Conservation (phyloP, 2,329 filamentous ascomycete genomes). For the Fusarium setosum region DNA sequence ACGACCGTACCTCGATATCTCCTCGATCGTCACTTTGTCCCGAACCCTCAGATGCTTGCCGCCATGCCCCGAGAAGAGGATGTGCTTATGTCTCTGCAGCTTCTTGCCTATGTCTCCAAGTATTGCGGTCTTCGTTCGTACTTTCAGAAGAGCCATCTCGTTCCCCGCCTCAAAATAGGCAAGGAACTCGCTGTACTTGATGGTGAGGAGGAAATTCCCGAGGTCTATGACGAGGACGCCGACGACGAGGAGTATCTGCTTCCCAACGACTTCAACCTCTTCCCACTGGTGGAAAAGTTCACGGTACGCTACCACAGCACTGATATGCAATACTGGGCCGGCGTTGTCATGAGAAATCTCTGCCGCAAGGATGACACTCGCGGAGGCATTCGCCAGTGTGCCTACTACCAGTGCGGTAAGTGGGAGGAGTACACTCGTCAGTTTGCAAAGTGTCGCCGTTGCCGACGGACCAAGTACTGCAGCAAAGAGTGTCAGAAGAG, state of each 20-base stretch:
- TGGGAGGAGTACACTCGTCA: slow-evolving; percentile 98
- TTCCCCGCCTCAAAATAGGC: slow-evolving; percentile 90
- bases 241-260: slow-evolving; percentile 89
- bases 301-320: slow-evolving; percentile 94
- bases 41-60: slow-evolving; percentile 80
- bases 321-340: slow-evolving; percentile 99
- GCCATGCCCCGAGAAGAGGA: slow-evolving; percentile 98
- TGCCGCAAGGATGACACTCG: slow-evolving; percentile 97
- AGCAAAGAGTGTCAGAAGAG: slow-evolving; percentile 99
- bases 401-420: slow-evolving; percentile 97
- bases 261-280: slow-evolving; percentile 97
- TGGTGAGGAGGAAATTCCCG: slow-evolving; percentile 65
- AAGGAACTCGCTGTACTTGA: slow-evolving; percentile 86
- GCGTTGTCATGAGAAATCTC: slow-evolving; percentile 97
- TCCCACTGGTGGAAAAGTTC: slow-evolving; percentile 97
- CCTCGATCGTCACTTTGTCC: slow-evolving; percentile 76
- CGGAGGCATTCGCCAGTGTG: slow-evolving; percentile 95
- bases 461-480: slow-evolving; percentile 97
- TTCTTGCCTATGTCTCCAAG: slow-evolving; percentile 97
- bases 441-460: slow-evolving; percentile 97
- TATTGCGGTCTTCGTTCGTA: slow-evolving; percentile 97
- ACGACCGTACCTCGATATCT: slow-evolving; percentile 83
- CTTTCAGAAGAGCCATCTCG: slow-evolving; percentile 94
- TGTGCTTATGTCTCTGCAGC: slow-evolving; percentile 96
- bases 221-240: slow-evolving; percentile 62